phyloP scores from a whole-genome alignment of 2,329 filamentous ascomycete genomes.

The Calonectria hawksworthii region DNA sequence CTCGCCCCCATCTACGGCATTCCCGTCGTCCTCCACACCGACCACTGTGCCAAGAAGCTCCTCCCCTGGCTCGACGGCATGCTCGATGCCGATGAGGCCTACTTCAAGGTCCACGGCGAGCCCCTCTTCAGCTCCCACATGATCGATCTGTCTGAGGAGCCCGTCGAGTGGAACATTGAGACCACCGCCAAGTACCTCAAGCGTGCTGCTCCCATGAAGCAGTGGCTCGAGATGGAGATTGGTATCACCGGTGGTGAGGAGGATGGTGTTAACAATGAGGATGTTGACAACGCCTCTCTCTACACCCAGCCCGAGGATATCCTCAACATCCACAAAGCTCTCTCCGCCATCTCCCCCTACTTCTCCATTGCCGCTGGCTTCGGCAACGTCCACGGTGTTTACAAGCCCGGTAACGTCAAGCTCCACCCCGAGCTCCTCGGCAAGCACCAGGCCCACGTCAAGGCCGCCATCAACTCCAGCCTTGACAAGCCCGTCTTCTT shows the following conservation, averaged over 20 bases:
- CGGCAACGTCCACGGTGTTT: slow-evolving; percentile 99
- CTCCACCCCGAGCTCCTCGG: slow-evolving; percentile 94
- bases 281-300: slow-evolving; percentile 95
- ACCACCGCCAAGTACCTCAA: slow-evolving; percentile 95
- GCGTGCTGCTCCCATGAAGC: slow-evolving; percentile 95
- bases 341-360: slow-evolving; percentile 90
- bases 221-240: slow-evolving; percentile 97
- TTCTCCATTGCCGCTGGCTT: slow-evolving; percentile 99
- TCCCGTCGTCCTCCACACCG: slow-evolving; percentile 94
- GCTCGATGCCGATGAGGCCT: slow-evolving; percentile 92
- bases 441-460: slow-evolving; percentile 96
- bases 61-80: slow-evolving; percentile 98
- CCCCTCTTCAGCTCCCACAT: slow-evolving; percentile 98
- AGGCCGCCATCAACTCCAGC: slow-evolving; percentile 79
- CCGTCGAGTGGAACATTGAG: slow-evolving; percentile 89
- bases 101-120: slow-evolving; percentile 94
- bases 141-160: slow-evolving; percentile 97
- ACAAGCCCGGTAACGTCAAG: slow-evolving; percentile 98
- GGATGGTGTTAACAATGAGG: slow-evolving; percentile 98
- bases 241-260: slow-evolving; percentile 96
- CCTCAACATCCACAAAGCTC: slow-evolving; percentile 88
- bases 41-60: slow-evolving; percentile 99
- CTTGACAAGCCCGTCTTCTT: slow-evolving; percentile 97
- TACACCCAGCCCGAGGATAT: slow-evolving; percentile 99
- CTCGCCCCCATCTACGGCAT: slow-evolving; percentile 90